These are phyloP conservation scores for Mycena kentingensis DNA, from an alignment of 768 basidiomycete genomes.

Conservation along the genomic window DNA sequence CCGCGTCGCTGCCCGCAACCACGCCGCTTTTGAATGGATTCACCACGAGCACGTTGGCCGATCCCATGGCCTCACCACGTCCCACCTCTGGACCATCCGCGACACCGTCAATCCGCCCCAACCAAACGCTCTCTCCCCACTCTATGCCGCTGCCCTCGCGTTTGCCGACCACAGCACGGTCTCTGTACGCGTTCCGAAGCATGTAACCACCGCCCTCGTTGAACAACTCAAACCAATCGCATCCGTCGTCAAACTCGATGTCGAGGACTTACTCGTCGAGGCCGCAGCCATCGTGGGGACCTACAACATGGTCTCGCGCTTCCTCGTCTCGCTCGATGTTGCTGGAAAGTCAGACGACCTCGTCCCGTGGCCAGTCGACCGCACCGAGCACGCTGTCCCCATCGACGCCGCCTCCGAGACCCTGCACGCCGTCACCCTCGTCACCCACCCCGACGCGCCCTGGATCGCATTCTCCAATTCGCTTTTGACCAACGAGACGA, in stretches of 20 bases:
- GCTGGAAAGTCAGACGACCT: slow-evolving; percentile 49
- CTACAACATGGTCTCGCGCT: slow-evolving; percentile 74
- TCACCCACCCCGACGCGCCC: slow-evolving; percentile 40
- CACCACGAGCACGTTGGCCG: slow-evolving; percentile 56
- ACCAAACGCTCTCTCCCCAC: slow-evolving; percentile 42
- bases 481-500: slow-evolving; percentile 46
- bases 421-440: slow-evolving; percentile 47
- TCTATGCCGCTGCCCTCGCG: slow-evolving; percentile 53
- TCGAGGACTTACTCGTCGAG: slow-evolving; percentile 55
- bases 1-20: slow-evolving; percentile 51
- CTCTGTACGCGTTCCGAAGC: slow-evolving; percentile 44
- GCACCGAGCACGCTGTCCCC: slow-evolving; percentile 45
- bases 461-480: slow-evolving; percentile 57
- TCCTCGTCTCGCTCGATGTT: slow-evolving; percentile 62
- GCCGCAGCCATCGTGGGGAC: slow-evolving; percentile 51
- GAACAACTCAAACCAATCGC: slow-evolving; percentile 32
- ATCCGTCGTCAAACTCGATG: slow-evolving; percentile 29
- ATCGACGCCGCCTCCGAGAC: slow-evolving; percentile 38
- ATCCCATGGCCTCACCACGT: slow-evolving; percentile 49
- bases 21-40: slow-evolving; percentile 57
- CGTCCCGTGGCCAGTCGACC: slow-evolving; percentile 54
- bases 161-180: slow-evolving; percentile 65
- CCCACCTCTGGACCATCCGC: slow-evolving; percentile 57
- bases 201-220: slow-evolving; percentile 44
- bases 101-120: slow-evolving; percentile 46